phyloP scores from a whole-genome alignment of 192 early-diverging fungal species.

The Backusella australiensis region DNA sequence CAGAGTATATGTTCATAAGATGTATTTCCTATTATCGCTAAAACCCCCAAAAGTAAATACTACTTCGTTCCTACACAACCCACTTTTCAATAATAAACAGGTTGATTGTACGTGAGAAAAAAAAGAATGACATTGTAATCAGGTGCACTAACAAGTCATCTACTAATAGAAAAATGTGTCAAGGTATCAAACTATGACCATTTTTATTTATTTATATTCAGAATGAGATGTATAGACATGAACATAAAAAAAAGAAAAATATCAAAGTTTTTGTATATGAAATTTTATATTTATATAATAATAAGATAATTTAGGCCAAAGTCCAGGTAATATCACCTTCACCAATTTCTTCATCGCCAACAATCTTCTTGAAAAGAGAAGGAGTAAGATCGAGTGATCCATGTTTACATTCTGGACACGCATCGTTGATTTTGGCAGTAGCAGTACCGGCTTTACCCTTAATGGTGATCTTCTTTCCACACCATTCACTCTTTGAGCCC shows the following conservation, averaged over 20 bases:
- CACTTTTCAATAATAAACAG: not conserved
- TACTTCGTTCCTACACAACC: not conserved
- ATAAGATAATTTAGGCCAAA: conserved; percentile 29
- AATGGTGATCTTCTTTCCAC: conserved; percentile 31
- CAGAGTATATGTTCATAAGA: not conserved
- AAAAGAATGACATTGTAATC: not conserved
- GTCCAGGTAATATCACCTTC: conserved; percentile 52
- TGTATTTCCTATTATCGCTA: not conserved
- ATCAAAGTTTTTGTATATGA: conserved; percentile 3
- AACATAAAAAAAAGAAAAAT: not conserved
- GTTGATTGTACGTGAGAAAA: not conserved
- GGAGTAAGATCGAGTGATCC: conserved; percentile 57
- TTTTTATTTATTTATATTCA: not conserved
- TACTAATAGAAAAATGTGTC: not conserved
- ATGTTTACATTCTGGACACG: conserved; percentile 47
- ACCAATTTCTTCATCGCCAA: conserved; percentile 46
- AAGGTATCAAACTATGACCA: not conserved
- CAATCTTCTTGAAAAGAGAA: conserved; percentile 46
- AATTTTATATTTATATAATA: not conserved
- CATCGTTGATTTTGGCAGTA: conserved; percentile 50
- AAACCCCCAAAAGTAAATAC: not conserved
- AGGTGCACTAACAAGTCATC: not conserved
- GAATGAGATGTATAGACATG: not conserved
- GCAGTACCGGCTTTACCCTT: conserved; percentile 42
- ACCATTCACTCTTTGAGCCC: conserved; percentile 22